Conservation (phyloP, 2,329 filamentous ascomycete genomes). For the Fusarium torulosum region DNA sequence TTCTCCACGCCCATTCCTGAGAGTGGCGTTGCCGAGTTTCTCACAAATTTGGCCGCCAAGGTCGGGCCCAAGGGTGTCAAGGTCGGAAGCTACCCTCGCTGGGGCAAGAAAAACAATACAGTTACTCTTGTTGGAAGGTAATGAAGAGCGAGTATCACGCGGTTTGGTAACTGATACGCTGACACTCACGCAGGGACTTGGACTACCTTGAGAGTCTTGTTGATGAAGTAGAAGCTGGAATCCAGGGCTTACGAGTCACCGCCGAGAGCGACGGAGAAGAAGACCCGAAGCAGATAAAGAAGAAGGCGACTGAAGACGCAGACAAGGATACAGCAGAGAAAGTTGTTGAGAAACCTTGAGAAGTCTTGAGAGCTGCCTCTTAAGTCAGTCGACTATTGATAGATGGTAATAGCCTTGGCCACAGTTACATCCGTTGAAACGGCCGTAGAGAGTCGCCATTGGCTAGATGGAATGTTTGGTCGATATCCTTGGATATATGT, state of each 20-base stretch:
- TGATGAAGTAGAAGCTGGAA: slow-evolving; percentile 79
- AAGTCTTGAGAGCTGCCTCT: neutral
- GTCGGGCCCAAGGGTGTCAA: slow-evolving; percentile 85
- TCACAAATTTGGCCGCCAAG: slow-evolving; percentile 81
- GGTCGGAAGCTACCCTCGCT: slow-evolving; percentile 94
- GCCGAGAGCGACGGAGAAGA: slow-evolving; percentile 79
- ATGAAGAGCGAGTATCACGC: slow-evolving; percentile 26
- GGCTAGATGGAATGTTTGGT: slow-evolving; percentile 21
- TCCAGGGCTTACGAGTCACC: slow-evolving; percentile 78
- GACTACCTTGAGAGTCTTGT: slow-evolving; percentile 84
- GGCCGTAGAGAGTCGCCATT: slow-evolving; percentile 6
- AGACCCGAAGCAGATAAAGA: slow-evolving; percentile 49
- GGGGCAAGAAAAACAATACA: slow-evolving; percentile 88
- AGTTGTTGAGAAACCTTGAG: slow-evolving; percentile 30
- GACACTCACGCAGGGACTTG: slow-evolving; percentile 67
- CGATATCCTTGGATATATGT: slow-evolving; percentile 35
- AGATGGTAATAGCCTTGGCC: slow-evolving; percentile 7
- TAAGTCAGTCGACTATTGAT: slow-evolving; percentile 3
- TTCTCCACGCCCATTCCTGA: slow-evolving; percentile 91
- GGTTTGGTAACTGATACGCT: slow-evolving; percentile 41
- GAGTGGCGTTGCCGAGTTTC: slow-evolving; percentile 84
- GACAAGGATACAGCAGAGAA: slow-evolving; percentile 23
- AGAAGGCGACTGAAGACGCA: slow-evolving; percentile 28
- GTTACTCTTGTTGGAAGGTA: slow-evolving; percentile 84
- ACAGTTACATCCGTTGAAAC: slow-evolving; percentile 18